Evolutionary conservation across 768 basidiomycete species (phyloP), one percentile per base, ranked within the genome.

Genomic region (Russula compacta): DNA sequence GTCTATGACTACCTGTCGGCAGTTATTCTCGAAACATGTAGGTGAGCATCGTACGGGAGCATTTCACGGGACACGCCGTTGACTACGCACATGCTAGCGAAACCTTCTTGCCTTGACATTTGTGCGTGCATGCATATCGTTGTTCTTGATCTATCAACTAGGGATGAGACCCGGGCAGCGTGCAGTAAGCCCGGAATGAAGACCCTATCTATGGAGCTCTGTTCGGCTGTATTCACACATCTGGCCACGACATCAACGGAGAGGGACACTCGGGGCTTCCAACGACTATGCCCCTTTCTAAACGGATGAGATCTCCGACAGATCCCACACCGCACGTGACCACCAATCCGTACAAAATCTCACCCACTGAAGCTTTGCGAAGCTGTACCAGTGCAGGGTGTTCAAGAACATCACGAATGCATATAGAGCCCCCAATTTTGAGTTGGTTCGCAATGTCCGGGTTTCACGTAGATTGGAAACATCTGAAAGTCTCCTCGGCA

Each of bases 381-480:
- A 95, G 76, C 67, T 98, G 95, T 0, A 84, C 82, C 2, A 89
- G 69, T 0, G 92, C 86, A 1, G 89, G 85, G 24, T 89, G 83
- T 64, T 94, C 91, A 10, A 95, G 79, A 50, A 95, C 93, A 67
- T 95, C 92, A 36, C 90, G 85, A 58, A 97, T 94, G 3, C 3
- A 29, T 29, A 29, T 3, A 29, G 24, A 29, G 24, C 46, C 21
- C 24, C 11, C 11, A 21, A 10, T 7, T 29, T 47, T 14, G 21
- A 47, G 47, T 48, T 32, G 7, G 29, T 48, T 48, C 14, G 47
- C 29, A 32, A 48, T 48, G 6, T 14, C 15, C 47, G 14, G 11
- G 7, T 14, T 29, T 21, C 15, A 8, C 24, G n/a, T 44, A 44
- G 43, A 2, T 44, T 21, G 6, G 43, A 19, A 44, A 19, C 8